Conservation (phyloP, 2,329 filamentous ascomycete species). For the Pseudogymnoascus sp. region DNA sequence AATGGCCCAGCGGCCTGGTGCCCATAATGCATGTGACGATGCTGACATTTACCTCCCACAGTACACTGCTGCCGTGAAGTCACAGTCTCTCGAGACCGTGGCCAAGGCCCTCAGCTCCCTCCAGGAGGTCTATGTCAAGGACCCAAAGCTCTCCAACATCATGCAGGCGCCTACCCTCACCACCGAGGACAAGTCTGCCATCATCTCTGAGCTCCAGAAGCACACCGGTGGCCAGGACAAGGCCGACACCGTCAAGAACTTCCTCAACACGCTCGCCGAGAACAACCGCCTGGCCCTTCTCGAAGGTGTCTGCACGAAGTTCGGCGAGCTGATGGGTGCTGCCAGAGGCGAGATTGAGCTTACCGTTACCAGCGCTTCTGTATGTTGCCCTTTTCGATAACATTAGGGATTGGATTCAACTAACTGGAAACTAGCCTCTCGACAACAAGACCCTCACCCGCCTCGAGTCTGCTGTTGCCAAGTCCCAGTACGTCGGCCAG, state of each 20-base stretch:
- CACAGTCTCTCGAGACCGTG: constrained; percentile 72
- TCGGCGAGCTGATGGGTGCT: constrained; percentile 76
- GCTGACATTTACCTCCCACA: constrained; percentile 32
- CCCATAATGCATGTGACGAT: neutral
- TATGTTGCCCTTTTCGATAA: constrained; percentile 37
- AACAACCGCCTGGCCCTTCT: constrained; percentile 90
- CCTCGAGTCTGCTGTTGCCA: constrained; percentile 78
- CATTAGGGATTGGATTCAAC: neutral
- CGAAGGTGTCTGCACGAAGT: constrained; percentile 78
- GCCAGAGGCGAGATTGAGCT: constrained; percentile 89
- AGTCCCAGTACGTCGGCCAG: constrained; percentile 78
- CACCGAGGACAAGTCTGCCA: constrained; percentile 70
- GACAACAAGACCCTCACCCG: constrained; percentile 79
- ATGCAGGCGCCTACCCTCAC: constrained; percentile 73
- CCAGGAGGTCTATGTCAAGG: constrained; percentile 64
- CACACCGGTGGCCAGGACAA: constrained; percentile 60
- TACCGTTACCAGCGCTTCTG: constrained; percentile 80
- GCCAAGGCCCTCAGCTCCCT: constrained; percentile 71
- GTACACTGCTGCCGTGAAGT: constrained; percentile 95
- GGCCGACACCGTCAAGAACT: constrained; percentile 82
- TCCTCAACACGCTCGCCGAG: constrained; percentile 80
- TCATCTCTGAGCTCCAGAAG: constrained; percentile 84
- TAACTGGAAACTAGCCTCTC: constrained; percentile 50
- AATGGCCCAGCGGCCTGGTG: neutral
- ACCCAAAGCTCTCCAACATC: constrained; percentile 69